phyloP scores from a whole-genome alignment of 2,329 filamentous ascomycete species.

The Hirsutella rhossiliensis region DNA sequence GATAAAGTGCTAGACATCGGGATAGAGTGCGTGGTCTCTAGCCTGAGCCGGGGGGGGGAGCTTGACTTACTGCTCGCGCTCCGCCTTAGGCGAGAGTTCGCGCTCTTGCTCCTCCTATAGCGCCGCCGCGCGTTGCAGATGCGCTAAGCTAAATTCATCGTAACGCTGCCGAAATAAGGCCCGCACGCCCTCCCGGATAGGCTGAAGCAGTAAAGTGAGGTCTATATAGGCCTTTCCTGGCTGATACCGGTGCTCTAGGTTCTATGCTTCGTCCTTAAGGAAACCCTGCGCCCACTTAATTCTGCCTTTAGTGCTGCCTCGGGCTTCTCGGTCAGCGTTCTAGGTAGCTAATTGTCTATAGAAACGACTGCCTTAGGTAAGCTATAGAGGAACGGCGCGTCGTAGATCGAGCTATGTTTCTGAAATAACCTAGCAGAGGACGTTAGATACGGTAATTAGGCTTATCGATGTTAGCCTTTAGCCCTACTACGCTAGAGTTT shows the following conservation, averaged over 20 bases:
- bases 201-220: not conserved
- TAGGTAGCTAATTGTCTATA: conserved; percentile 27
- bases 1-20: conserved; percentile 19
- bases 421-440: conserved; percentile 46
- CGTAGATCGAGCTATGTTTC: conserved; percentile 42
- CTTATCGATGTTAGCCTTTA: conserved; percentile 18
- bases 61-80: conserved; percentile 45
- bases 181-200: not conserved
- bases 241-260: conserved; percentile 38
- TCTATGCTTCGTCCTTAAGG: conserved; percentile 42
- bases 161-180: not conserved
- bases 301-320: conserved; percentile 31
- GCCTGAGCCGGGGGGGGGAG: conserved; percentile 25
- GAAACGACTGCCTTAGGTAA: conserved; percentile 42
- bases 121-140: not conserved
- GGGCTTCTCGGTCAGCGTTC: conserved; percentile 27
- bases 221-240: conserved; percentile 12
- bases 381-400: conserved; percentile 46
- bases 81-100: conserved; percentile 52
- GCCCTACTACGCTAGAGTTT: conserved; percentile 24
- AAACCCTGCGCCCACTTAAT: conserved; percentile 25
- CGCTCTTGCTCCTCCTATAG: conserved; percentile 50
- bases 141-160: conserved; percentile 3
- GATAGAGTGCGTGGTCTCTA: conserved; percentile 27
- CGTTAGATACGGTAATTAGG: conserved; percentile 35